phyloP scores from a whole-genome alignment of 2,329 filamentous ascomycete genomes.

The Epichloe glyceriae region DNA sequence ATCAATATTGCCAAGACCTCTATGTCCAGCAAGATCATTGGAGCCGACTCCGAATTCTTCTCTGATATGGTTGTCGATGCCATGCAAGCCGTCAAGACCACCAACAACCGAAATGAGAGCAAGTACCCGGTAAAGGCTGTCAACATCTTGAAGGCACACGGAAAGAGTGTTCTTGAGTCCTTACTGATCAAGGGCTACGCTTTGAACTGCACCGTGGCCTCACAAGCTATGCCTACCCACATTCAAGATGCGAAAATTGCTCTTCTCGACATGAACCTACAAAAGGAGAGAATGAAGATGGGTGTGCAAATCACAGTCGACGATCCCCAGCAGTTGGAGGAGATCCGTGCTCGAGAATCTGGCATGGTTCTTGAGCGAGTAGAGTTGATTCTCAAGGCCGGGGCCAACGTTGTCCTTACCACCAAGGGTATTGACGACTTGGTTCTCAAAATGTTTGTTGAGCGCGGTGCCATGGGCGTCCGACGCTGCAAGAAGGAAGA shows the following conservation, averaged over 20 bases:
- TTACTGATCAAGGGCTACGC: conserved; percentile 91
- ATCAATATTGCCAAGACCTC: conserved; percentile 95
- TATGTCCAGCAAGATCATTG: conserved; percentile 99
- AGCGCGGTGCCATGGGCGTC: conserved; percentile 91
- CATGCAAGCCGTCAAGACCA: conserved; percentile 87
- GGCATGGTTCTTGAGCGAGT: conserved; percentile 89
- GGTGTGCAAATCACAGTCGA: conserved; percentile 98
- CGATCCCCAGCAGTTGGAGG: conserved; percentile 91
- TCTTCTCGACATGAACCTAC: conserved; percentile 91
- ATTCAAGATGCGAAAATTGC: conserved; percentile 94
- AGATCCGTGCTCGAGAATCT: conserved; percentile 85
- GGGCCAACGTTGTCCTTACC: conserved; percentile 89
- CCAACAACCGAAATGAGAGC: conserved; percentile 76
- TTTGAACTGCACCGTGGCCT: conserved; percentile 95
- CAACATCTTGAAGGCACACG: conserved; percentile 96
- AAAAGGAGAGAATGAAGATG: conserved; percentile 98
- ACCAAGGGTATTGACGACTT: conserved; percentile 98
- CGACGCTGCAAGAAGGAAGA: conserved; percentile 98
- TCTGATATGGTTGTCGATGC: conserved; percentile 94
- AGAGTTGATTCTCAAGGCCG: conserved; percentile 94
- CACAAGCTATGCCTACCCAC: conserved; percentile 91
- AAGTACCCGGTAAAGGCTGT: conserved; percentile 99
- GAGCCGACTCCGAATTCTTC: conserved; percentile 91
- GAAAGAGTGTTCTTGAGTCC: conserved; percentile 82
- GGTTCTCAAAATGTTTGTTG: conserved; percentile 85